These are phyloP conservation scores for Lentinula detonsa DNA, from an alignment of 768 basidiomycete species.

Conservation along the genomic window DNA sequence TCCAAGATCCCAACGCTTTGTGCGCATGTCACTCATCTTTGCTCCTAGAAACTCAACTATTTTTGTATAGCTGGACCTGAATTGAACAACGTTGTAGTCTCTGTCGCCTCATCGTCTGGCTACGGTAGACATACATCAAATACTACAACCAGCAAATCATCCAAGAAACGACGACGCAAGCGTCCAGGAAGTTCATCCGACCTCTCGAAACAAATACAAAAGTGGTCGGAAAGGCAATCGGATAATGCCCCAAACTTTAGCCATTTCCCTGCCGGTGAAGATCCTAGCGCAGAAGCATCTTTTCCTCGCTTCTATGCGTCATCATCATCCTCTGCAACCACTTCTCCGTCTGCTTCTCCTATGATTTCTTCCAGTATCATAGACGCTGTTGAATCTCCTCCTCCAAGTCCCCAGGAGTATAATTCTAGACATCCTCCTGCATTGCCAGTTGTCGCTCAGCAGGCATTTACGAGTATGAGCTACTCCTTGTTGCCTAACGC, in stretches of 20 bases:
- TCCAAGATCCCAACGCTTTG: not conserved
- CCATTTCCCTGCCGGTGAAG: conserved; percentile 25
- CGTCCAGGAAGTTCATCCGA: conserved; percentile 5
- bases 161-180: not conserved
- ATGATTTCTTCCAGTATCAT: not conserved
- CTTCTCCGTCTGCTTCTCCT: not conserved
- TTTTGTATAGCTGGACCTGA: not conserved
- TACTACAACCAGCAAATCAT: not conserved
- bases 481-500: conserved; percentile 14
- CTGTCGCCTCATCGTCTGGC: not conserved
- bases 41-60: not conserved
- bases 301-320: conserved; percentile 17
- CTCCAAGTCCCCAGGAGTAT: not conserved
- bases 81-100: not conserved
- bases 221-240: conserved; percentile 7
- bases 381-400: not conserved
- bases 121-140: not conserved
- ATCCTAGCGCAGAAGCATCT: conserved; percentile 3
- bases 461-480: conserved; percentile 10
- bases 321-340: not conserved
- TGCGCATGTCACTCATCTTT: not conserved
- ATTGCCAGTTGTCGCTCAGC: conserved; percentile 6
- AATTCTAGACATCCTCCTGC: conserved; percentile 10
- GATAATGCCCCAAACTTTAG: conserved; percentile 21
- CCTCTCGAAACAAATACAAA: not conserved